A percentile compares a stretch with the other conserved stretches of the same genome.
Evolutionary conservation across 2,329 filamentous ascomycete species (phyloP).

Genomic region (Camillea tinctor): DNA sequence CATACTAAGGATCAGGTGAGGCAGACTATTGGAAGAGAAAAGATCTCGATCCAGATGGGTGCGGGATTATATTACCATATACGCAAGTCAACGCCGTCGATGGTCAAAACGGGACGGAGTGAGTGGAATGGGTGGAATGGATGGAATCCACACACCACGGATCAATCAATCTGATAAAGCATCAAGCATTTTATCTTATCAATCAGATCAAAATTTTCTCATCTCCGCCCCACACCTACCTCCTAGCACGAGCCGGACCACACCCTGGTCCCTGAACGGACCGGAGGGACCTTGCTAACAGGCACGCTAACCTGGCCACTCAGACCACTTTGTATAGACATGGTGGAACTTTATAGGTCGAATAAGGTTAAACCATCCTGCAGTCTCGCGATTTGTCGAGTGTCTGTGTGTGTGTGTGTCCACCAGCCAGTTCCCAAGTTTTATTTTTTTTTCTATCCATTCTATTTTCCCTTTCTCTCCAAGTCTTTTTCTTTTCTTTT

Average conservation of each 20-base stretch:
- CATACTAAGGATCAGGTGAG: not conserved
- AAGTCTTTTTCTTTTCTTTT: no score
- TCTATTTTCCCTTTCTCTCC: no score
- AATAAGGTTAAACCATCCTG: no score
- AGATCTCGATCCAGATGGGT: not conserved
- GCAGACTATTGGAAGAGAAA: not conserved
- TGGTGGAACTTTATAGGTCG: no score
- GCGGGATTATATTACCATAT: not conserved
- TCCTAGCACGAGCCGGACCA: not conserved
- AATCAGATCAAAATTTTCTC: conserved; percentile 24
- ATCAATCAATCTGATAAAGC: conserved; percentile 8
- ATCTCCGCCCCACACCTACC: conserved; percentile 1
- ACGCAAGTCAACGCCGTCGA: not conserved
- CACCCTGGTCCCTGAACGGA: conserved; percentile 1
- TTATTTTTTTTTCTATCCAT: no score
- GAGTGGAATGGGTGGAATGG: no score
- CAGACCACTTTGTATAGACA: not conserved
- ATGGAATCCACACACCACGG: not conserved
- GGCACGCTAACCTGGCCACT: not conserved
- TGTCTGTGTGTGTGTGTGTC: not conserved
- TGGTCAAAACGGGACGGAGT: no score
- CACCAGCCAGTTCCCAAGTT: not conserved
- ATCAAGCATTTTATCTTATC: conserved; percentile 15
- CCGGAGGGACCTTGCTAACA: no score
- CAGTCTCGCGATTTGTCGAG: not conserved